Conservation (phyloP, 345 rosid species). For the Camelina hispida region DNA sequence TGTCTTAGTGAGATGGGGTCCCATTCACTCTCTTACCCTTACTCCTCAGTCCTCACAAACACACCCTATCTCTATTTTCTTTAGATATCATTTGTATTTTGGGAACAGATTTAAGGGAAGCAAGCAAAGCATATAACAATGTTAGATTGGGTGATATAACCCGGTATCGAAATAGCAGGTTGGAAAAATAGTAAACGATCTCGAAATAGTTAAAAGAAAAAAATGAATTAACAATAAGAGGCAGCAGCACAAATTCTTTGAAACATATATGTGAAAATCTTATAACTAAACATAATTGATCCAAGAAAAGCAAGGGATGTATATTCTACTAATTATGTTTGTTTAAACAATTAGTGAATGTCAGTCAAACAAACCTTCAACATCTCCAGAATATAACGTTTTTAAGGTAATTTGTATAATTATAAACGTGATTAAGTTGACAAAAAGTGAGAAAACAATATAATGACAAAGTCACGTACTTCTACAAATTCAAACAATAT, state of each 20-base stretch:
- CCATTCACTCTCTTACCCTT: conserved; percentile 25
- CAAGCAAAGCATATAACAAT: background rate
- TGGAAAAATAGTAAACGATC: background rate
- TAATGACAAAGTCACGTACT: background rate
- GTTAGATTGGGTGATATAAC: no score
- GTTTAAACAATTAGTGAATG: background rate
- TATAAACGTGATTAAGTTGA: background rate
- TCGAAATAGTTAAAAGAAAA: no score
- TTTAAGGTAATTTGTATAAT: background rate
- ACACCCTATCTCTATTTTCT: background rate
- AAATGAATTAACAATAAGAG: no score
- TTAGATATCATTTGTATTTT: background rate
- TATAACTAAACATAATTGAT: background rate
- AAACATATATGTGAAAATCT: no score
- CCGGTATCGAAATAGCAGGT: no score
- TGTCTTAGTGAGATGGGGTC: conserved; percentile 33
- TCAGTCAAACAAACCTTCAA: background rate
- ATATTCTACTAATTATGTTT: background rate
- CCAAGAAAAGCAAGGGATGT: background rate
- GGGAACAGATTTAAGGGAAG: background rate
- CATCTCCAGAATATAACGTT: background rate
- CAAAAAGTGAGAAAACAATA: background rate
- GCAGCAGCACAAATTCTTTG: no score
- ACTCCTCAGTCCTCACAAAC: background rate
- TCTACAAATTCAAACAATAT: background rate